Conservation (phyloP, 73 alveolate genomes). For the Paramecium caudatum region DNA sequence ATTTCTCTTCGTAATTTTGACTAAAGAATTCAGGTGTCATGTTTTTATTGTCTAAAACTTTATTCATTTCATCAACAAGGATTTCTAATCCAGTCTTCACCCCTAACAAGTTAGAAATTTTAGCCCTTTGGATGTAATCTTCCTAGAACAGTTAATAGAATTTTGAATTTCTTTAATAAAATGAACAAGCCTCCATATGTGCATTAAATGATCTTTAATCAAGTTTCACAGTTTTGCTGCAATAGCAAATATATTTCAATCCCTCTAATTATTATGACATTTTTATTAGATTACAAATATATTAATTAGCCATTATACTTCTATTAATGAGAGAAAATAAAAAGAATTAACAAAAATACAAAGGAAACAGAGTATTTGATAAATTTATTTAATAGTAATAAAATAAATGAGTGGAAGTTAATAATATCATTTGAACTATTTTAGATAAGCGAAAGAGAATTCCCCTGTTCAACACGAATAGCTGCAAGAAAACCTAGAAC, state of each 20-base stretch:
- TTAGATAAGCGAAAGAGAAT: background rate
- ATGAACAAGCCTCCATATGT: background rate
- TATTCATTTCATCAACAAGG: background rate
- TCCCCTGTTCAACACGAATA: background rate
- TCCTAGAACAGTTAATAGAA: background rate
- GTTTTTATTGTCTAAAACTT: no score
- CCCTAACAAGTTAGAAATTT: background rate
- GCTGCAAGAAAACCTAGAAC: constrained; percentile 30
- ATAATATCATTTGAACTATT: constrained; percentile 35
- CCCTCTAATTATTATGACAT: background rate
- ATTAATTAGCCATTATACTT: no score
- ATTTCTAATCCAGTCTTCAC: background rate
- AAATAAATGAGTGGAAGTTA: constrained; percentile 38
- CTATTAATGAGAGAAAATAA: no score
- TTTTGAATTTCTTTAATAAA: background rate
- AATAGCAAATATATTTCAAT: background rate
- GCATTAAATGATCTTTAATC: background rate
- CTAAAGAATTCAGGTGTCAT: background rate
- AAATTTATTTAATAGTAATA: background rate
- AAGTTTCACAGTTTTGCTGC: background rate
- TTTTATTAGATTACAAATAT: no score
- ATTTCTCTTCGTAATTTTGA: background rate
- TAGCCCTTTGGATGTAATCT: background rate
- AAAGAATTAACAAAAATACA: no score
- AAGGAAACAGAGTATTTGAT: background rate